A percentile compares a stretch with the other conserved stretches of the same genome.
Evolutionary conservation across 768 basidiomycete species (phyloP).

Genomic region (Tylopilus felleus): DNA sequence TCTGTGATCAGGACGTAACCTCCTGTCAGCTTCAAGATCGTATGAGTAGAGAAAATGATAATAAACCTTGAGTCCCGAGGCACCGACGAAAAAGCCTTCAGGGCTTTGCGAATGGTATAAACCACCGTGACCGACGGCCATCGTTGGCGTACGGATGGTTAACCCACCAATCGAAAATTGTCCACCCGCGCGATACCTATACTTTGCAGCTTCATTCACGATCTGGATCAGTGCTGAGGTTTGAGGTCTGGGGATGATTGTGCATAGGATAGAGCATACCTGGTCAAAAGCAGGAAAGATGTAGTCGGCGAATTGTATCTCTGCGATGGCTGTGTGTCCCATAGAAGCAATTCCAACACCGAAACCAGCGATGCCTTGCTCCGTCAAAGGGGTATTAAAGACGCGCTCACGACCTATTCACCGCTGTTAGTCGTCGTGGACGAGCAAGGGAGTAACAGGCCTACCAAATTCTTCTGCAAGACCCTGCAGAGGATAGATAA

Average conservation of each 20-base stretch:
- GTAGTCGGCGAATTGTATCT: constrained; percentile 90
- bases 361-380: constrained; percentile 93
- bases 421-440: background rate
- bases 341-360: constrained; percentile 89
- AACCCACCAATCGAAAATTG: constrained; percentile 77
- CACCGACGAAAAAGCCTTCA: constrained; percentile 92
- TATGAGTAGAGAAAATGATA: background rate
- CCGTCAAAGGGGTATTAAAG: constrained; percentile 92
- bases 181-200: constrained; percentile 86
- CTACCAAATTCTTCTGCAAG: constrained; percentile 89
- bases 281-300: constrained; percentile 96
- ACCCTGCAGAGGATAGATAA: constrained; percentile 46
- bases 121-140: constrained; percentile 91
- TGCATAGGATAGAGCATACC: constrained; percentile 37
- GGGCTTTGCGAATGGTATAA: constrained; percentile 95
- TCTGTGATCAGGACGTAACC: constrained; percentile 20
- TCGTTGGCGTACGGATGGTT: constrained; percentile 82
- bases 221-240: constrained; percentile 44
- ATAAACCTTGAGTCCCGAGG: constrained; percentile 78
- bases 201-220: constrained; percentile 94
- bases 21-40: background rate
- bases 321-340: constrained; percentile 93
- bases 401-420: constrained; percentile 79
- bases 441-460: constrained; percentile 17
- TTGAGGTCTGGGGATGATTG: background rate